Base-by-base conservation (phyloP, 2,329 filamentous ascomycete genomes). In the Neonectria ditissima region DNA sequence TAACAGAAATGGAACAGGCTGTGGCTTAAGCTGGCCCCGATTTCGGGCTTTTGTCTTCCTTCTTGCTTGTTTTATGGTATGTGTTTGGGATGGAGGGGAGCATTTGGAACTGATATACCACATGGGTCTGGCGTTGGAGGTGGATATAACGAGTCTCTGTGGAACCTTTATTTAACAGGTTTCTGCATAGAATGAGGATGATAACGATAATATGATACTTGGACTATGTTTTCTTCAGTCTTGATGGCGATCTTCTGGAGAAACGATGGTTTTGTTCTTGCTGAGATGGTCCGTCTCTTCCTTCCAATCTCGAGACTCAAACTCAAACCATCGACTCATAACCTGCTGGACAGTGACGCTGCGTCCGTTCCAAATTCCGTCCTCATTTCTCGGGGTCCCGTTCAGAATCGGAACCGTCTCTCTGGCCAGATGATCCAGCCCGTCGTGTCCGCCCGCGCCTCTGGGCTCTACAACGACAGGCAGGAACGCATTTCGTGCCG, bases 1-100 rank as follows among this genome's bases (percentile, higher is more conserved):
- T 99, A 75, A 97, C 92, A 5, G 96, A 99, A 84, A 97, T 99
- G 94, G 96, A 98, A 80, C 94, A 97, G 80, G 91, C 90, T 60
- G 88, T 96, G 70, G 83, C 67, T 37, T 73, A 66, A 37, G 62
- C 47, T 18, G 8, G 8, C 22, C 30, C 11, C n/a, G 28, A 45
- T 16, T 14, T 43, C 4, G 30, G n/a, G 34, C 20, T 20, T 59
- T 30, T 43, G 24, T 2, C 22, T 55, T 59, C 22, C 7, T n/a
- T 45, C n/a, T 32, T 59, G 37, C 47, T 69, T 61, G 51, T 18
- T 62, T 24, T 66, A n/a, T n/a, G n/a, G n/a, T n/a, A n/a, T n/a
- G 50, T 48, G 65, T 64, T 63, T 59, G 58, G 52, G 54, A 48
- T 59, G 61, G 55, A 59, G 59, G 69, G 47, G 48, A 62, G 44